Evolutionary conservation across 345 rosid species (phyloP).

Genomic region (Pugionium cornutum): DNA sequence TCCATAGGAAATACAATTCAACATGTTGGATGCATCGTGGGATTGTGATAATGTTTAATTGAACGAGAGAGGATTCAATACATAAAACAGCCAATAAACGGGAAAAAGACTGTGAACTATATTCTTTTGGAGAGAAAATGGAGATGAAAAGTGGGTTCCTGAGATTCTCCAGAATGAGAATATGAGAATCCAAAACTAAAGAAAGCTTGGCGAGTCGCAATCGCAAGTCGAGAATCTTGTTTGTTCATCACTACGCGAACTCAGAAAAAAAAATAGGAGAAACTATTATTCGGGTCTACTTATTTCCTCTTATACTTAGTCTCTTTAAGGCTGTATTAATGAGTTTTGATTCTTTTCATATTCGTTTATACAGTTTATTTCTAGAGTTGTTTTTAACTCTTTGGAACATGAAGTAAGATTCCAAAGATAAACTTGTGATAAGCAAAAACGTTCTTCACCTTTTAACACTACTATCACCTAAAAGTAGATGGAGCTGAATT

Average conservation of each 20-base stretch:
- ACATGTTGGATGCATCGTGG: constrained; percentile 32
- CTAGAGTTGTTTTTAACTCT: constrained; percentile 18
- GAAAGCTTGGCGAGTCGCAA: constrained; percentile 55
- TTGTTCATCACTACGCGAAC: constrained; percentile 56
- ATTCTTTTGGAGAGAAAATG: constrained; percentile 45
- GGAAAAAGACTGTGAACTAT: constrained; percentile 39
- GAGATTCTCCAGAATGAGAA: constrained; percentile 52
- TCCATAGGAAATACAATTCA: constrained; percentile 35
- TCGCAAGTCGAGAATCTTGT: constrained; percentile 54
- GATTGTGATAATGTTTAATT: constrained; percentile 39
- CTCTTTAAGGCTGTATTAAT: neutral
- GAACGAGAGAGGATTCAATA: constrained; percentile 31
- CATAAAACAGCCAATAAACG: constrained; percentile 39
- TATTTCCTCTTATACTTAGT: constrained; percentile 40
- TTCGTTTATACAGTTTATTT: constrained; percentile 26
- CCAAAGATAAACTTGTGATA: constrained; percentile 17
- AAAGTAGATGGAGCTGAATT: neutral
- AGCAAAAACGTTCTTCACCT: constrained; percentile 19
- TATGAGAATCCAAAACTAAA: constrained; percentile 59
- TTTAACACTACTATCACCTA: constrained; percentile 4
- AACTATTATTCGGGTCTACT: constrained; percentile 39
- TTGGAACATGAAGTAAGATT: constrained; percentile 38
- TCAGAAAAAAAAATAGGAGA: constrained; percentile 42
- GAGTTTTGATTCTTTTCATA: constrained; percentile 16
- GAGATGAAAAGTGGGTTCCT: constrained; percentile 32